phyloP scores from a whole-genome alignment of 2,329 filamentous ascomycete genomes.

The Zasmidium cellare region DNA sequence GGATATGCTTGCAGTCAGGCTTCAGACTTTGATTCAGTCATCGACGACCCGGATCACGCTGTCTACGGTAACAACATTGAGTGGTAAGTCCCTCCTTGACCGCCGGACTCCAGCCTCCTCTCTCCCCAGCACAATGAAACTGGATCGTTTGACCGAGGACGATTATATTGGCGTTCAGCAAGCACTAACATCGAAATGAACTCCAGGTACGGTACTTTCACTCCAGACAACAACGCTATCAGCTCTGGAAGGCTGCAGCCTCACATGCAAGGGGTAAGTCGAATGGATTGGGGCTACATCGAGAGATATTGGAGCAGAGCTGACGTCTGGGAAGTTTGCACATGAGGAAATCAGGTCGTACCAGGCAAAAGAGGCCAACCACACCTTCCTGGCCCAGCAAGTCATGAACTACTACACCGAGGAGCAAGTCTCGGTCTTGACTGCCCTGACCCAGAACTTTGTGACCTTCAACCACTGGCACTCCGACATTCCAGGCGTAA shows the following conservation, averaged over 20 bases:
- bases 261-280: conserved; percentile 41
- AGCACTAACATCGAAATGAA: too few species aligned
- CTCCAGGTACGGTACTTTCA: conserved; percentile 42
- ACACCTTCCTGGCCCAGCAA: conserved; percentile 27
- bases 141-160: too few species aligned
- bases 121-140: too few species aligned
- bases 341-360: conserved; percentile 42
- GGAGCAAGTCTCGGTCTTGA: conserved; percentile 37
- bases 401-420: conserved; percentile 41
- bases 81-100: too few species aligned
- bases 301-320: too few species aligned
- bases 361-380: conserved; percentile 36
- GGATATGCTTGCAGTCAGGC: conserved; percentile 6
- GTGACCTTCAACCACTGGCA: conserved; percentile 41
- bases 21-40: conserved; percentile 40
- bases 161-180: too few species aligned
- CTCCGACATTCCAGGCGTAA: conserved; percentile 39
- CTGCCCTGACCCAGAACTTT: conserved; percentile 39
- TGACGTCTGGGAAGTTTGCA: too few species aligned
- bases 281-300: too few species aligned
- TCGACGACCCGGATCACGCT: conserved; percentile 42
- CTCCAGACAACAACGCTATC: conserved; percentile 36
- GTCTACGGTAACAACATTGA: conserved; percentile 33
- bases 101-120: too few species aligned
- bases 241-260: conserved; percentile 17